Conservation (phyloP, 352 stramenopile genomes). For the Globisporangium mamillatum region DNA sequence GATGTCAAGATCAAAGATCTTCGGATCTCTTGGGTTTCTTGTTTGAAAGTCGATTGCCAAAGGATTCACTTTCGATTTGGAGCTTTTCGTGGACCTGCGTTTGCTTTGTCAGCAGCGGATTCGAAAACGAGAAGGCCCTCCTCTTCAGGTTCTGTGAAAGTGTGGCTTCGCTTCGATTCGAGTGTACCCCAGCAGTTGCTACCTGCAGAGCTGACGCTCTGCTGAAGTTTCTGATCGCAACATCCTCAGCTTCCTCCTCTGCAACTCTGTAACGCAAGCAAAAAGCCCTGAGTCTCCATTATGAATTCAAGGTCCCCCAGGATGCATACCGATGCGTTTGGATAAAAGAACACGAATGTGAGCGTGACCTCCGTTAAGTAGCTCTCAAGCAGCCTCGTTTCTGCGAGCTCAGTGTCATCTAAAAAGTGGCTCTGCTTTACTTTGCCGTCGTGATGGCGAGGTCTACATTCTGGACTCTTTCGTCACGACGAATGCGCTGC, state of each 20-base stretch:
- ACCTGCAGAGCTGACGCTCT: not conserved
- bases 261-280: no score
- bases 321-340: not conserved
- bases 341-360: not conserved
- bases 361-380: not conserved
- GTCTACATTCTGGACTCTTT: not conserved
- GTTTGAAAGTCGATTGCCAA: slow-evolving; percentile 1
- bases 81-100: not conserved
- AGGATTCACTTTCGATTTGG: not conserved
- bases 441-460: not conserved
- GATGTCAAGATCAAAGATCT: not conserved
- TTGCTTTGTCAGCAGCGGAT: not conserved
- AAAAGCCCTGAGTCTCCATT: no score
- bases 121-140: not conserved
- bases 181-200: not conserved
- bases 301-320: no score
- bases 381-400: not conserved
- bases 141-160: not conserved
- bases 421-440: not conserved
- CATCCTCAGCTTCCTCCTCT: no score
- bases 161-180: not conserved
- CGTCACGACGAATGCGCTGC: not conserved
- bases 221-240: not conserved
- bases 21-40: not conserved
- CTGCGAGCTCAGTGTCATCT: not conserved